Percentiles rank a stretch among this genome's conserved stretches.
These are phyloP conservation scores for Solanum arcanum DNA, from an alignment of 257 asterid species.

Conservation along the genomic window DNA sequence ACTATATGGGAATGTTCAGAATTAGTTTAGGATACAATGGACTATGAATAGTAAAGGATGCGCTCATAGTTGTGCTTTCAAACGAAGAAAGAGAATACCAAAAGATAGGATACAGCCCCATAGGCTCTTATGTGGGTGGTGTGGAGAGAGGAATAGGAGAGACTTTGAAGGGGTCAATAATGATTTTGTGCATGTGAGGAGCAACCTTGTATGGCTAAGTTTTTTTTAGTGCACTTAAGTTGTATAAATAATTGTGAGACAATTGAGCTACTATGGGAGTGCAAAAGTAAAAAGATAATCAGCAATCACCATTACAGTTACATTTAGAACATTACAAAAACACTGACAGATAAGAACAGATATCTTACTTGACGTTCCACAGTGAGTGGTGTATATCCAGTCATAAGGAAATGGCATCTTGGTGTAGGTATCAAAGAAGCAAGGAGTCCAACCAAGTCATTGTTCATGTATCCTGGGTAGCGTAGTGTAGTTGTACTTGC, in stretches of 20 bases:
- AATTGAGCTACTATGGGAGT: neutral
- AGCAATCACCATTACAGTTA: neutral
- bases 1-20: neutral
- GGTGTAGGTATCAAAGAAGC: constrained; percentile 99
- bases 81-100: neutral
- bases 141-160: neutral
- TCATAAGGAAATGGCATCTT: constrained; percentile 97
- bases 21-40: neutral
- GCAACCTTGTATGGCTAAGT: neutral
- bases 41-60: neutral
- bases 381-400: constrained; percentile 97
- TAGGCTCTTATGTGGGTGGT: neutral
- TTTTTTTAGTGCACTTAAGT: neutral
- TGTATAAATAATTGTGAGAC: neutral
- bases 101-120: neutral
- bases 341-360: neutral
- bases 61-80: neutral
- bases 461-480: constrained; percentile 98
- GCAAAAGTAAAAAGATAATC: neutral
- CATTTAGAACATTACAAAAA: neutral
- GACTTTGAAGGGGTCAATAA: neutral
- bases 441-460: constrained; percentile 98
- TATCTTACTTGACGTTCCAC: constrained; percentile 91
- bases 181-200: neutral
- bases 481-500: constrained; percentile 98